Percentiles rank a stretch among this genome's conserved stretches.
Evolutionary conservation across 441 rosid species (phyloP).

Genomic region (Erodium moschatum): DNA sequence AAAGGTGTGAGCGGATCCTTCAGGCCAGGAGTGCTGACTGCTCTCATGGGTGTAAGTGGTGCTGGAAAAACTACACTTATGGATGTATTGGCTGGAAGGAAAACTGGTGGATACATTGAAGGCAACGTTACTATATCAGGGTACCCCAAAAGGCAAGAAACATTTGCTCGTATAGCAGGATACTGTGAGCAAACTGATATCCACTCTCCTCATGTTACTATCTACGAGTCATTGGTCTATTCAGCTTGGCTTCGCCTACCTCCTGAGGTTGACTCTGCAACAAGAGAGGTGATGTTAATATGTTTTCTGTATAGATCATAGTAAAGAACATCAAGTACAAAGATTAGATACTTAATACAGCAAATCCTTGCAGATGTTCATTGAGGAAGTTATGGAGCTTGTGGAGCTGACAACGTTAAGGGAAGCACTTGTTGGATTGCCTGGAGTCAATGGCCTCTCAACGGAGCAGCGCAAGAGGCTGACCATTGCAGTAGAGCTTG

Average conservation of each 20-base stretch:
- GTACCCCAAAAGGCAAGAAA: conserved; percentile 56
- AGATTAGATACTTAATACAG: no score
- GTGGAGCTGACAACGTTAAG: no score
- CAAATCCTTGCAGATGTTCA: no score
- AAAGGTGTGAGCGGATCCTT: conserved; percentile 78
- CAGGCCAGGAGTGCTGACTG: conserved; percentile 87
- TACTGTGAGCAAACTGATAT: conserved; percentile 73
- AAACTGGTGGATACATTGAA: conserved; percentile 56
- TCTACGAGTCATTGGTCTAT: conserved; percentile 54
- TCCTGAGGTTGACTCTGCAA: conserved; percentile 36
- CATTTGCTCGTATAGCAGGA: conserved; percentile 63
- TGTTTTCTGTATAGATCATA: not conserved
- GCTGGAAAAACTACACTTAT: conserved; percentile 82
- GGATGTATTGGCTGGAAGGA: conserved; percentile 73
- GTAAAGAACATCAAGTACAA: no score
- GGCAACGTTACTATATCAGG: conserved; percentile 55
- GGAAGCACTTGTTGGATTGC: no score
- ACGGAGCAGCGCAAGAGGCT: no score
- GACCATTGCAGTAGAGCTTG: no score
- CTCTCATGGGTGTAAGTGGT: conserved; percentile 89
- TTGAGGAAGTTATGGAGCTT: no score
- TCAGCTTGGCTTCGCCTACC: conserved; percentile 67
- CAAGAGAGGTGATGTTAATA: conserved; percentile 35
- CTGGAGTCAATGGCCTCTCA: no score
- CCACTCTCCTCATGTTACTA: conserved; percentile 65